Conservation (phyloP, 106 monocot species). For the Dendrobium catenatum region DNA sequence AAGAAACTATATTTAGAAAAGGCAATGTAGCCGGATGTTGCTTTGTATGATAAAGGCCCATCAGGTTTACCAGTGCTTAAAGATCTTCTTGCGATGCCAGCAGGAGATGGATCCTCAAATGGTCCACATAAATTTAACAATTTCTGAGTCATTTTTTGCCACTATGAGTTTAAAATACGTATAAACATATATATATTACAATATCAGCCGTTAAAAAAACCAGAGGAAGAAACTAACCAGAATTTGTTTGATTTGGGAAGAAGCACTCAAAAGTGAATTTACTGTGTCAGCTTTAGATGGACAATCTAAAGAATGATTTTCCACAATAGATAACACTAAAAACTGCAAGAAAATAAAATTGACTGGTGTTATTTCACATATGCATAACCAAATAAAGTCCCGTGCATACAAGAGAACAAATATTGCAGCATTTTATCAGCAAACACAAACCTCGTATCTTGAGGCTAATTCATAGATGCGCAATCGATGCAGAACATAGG, state of each 20-base stretch:
- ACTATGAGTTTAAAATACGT: neutral
- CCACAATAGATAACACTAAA: constrained; percentile 51
- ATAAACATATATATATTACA: neutral
- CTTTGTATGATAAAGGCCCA: constrained; percentile 54
- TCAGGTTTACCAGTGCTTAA: constrained; percentile 35
- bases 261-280: constrained; percentile 37
- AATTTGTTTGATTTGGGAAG: constrained; percentile 58
- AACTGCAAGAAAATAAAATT: constrained; percentile 34
- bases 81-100: constrained; percentile 24
- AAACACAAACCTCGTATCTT: constrained; percentile 73
- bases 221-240: constrained; percentile 40
- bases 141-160: constrained; percentile 52
- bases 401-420: neutral
- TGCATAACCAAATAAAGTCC: neutral
- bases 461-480: constrained; percentile 64
- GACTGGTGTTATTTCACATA: neutral
- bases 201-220: neutral
- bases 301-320: constrained; percentile 24
- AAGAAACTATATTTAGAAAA: constrained; percentile 65
- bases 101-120: constrained; percentile 75
- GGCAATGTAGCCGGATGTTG: constrained; percentile 57
- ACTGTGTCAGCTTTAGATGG: constrained; percentile 23
- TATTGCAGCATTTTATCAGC: neutral
- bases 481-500: constrained; percentile 77
- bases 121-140: constrained; percentile 48